Evolutionary conservation across 768 basidiomycete genomes (phyloP).

Genomic region (Clitopilus passeckerianus): DNA sequence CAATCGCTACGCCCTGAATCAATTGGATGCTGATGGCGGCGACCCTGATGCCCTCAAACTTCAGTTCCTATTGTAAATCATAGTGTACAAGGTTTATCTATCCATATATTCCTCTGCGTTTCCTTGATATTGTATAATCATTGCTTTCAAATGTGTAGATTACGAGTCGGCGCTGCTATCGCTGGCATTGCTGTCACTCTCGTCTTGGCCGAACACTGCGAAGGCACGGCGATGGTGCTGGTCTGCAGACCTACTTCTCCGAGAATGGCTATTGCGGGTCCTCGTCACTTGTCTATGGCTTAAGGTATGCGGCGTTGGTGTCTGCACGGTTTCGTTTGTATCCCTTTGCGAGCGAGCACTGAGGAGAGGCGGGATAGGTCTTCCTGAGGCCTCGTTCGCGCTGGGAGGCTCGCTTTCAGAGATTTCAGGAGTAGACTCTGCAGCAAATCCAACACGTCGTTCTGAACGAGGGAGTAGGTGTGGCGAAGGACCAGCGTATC

Average conservation of each 20-base stretch:
- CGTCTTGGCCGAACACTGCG: constrained; percentile 85
- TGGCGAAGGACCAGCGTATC: constrained; percentile 48
- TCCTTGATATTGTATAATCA: too few relatives aligned
- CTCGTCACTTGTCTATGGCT: constrained; percentile 16
- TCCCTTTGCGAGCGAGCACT: constrained; percentile 22
- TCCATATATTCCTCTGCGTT: too few relatives aligned
- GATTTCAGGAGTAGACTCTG: constrained; percentile 16
- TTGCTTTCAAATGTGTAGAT: not conserved
- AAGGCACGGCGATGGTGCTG: constrained; percentile 52
- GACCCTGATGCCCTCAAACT: too few relatives aligned
- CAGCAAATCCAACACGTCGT: constrained; percentile 48
- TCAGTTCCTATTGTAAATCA: not conserved
- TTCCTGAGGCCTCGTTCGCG: constrained; percentile 31
- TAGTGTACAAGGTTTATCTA: not conserved
- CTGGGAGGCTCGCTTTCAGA: constrained; percentile 2
- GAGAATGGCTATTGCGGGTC: constrained; percentile 23
- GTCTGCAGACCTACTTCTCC: constrained; percentile 31
- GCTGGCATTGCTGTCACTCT: constrained; percentile 81
- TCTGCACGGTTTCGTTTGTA: constrained; percentile 42
- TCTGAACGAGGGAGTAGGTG: constrained; percentile 40
- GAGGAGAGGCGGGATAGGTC: constrained; percentile 22
- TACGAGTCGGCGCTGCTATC: constrained; percentile 40
- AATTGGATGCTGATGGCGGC: too few relatives aligned
- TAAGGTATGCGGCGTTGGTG: constrained; percentile 50
- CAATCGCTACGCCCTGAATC: too few relatives aligned